phyloP scores from a whole-genome alignment of 2,329 filamentous ascomycete species.

The Colletotrichum endophyticum region DNA sequence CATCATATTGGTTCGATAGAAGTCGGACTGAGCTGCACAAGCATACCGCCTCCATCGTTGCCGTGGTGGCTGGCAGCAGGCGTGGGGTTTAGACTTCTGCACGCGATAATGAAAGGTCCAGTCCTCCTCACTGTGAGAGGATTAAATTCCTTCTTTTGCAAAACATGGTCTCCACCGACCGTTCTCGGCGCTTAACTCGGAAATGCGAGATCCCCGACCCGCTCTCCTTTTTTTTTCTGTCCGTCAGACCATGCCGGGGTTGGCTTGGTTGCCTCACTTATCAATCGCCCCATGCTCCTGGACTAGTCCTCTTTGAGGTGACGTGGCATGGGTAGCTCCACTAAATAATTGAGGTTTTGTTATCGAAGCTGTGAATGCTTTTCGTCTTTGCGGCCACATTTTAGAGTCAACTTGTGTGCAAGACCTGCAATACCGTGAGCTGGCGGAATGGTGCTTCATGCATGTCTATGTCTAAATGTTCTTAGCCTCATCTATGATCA shows the following conservation, averaged over 20 bases:
- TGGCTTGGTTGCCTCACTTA: neutral
- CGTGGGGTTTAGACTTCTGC: neutral
- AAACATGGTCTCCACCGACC: neutral
- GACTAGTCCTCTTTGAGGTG: neutral
- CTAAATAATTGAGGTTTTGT: neutral
- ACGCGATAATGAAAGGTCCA: neutral
- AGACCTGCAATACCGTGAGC: neutral
- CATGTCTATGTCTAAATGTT: neutral
- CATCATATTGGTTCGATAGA: constrained; percentile 16
- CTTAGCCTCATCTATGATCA: neutral
- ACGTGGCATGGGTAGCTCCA: neutral
- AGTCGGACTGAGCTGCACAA: neutral
- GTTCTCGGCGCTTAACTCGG: neutral
- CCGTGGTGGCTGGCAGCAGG: neutral
- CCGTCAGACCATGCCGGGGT: neutral
- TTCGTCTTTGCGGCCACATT: neutral
- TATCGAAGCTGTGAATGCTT: neutral
- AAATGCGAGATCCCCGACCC: neutral
- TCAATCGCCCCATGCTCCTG: neutral
- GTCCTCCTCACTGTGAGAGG: neutral
- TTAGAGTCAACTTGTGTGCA: neutral
- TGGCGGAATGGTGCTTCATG: neutral
- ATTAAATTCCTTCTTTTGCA: neutral
- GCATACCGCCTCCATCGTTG: neutral
- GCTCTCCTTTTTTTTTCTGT: neutral